Evolutionary conservation across 345 rosid species (phyloP).

Genomic region (Melaleuca quinquenervia): DNA sequence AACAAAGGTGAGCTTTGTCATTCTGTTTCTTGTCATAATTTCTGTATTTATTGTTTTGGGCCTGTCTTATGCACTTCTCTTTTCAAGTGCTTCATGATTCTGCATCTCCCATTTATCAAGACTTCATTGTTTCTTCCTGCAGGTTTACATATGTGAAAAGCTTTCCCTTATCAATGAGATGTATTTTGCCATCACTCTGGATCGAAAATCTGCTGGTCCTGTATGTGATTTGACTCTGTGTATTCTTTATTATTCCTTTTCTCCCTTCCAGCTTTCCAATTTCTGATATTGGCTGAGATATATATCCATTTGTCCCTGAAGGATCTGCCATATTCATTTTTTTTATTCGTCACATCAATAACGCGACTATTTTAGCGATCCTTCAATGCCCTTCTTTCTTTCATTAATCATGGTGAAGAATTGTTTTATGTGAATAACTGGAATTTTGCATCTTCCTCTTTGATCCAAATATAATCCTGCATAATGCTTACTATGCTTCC

Average conservation of each 20-base stretch:
- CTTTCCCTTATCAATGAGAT: constrained; percentile 91
- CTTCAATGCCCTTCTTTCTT: background rate
- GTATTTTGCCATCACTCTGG: constrained; percentile 96
- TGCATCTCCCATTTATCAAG: background rate
- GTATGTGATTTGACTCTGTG: constrained; percentile 29
- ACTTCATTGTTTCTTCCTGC: constrained; percentile 5
- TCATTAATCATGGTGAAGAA: background rate
- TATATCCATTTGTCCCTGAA: background rate
- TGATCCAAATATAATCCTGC: background rate
- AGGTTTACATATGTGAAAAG: constrained; percentile 95
- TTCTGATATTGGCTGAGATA: background rate
- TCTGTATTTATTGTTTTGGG: background rate
- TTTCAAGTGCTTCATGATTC: background rate
- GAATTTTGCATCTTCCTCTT: background rate
- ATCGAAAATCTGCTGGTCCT: constrained; percentile 93
- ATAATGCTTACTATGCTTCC: background rate
- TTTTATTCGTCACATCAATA: background rate
- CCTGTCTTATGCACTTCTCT: background rate
- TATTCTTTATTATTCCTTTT: background rate
- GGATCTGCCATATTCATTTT: background rate
- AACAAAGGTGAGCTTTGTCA: background rate
- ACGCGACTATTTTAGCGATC: background rate
- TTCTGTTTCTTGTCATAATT: background rate
- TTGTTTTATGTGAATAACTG: background rate
- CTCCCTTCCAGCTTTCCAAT: background rate